Evolutionary conservation across 148 eudicot genomes (phyloP).

Genomic region (Pouteria glomerata): DNA sequence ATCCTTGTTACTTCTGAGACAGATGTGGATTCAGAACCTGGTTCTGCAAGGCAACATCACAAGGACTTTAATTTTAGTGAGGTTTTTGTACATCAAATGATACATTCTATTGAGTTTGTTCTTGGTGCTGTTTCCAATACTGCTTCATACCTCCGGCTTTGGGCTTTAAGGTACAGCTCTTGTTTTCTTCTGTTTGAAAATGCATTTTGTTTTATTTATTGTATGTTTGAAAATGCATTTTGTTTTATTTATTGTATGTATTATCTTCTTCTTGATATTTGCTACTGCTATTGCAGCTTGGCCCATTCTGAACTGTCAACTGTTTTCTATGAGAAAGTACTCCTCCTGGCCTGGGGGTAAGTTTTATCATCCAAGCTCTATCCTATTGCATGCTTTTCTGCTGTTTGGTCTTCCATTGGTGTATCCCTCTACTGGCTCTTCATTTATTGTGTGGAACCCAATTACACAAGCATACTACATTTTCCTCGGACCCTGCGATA

Average conservation of each 20-base stretch:
- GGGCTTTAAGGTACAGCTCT: constrained; percentile 76
- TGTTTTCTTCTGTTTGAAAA: not conserved
- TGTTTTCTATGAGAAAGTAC: constrained; percentile 96
- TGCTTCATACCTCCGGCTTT: constrained; percentile 95
- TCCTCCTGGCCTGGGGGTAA: constrained; percentile 98
- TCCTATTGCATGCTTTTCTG: not conserved
- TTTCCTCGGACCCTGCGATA: too few relatives aligned
- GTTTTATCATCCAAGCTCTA: constrained; percentile 15
- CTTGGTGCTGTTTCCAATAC: constrained; percentile 98
- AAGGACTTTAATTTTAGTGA: constrained; percentile 97
- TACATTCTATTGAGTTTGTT: constrained; percentile 97
- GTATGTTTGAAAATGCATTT: not conserved
- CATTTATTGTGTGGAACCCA: not conserved
- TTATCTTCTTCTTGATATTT: constrained; percentile 10
- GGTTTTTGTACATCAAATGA: constrained; percentile 96
- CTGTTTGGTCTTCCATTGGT: not conserved
- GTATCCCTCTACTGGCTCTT: constrained; percentile 1
- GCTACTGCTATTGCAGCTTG: constrained; percentile 50
- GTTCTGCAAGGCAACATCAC: constrained; percentile 58
- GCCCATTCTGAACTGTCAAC: constrained; percentile 98
- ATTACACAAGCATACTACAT: not conserved
- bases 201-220: not conserved
- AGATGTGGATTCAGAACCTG: constrained; percentile 67
- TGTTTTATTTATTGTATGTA: not conserved
- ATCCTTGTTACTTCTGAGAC: constrained; percentile 68